A percentile compares a stretch with the other conserved stretches of the same genome.
Evolutionary conservation across 768 basidiomycete genomes (phyloP).

Genomic region (Obba rivulosa): DNA sequence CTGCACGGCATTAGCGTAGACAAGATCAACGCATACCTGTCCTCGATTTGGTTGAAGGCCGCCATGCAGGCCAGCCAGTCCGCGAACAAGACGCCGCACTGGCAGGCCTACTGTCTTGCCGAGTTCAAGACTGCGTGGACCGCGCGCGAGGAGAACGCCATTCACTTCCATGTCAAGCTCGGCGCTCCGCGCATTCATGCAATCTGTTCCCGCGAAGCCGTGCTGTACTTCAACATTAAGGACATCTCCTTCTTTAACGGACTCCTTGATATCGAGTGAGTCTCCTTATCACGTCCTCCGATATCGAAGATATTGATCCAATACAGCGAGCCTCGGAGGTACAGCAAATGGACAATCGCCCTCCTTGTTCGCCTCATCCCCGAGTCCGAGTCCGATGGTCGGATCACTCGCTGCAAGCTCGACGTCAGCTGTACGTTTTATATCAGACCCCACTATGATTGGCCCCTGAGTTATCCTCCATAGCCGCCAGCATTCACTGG

Average conservation of each 20-base stretch:
- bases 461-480: neutral
- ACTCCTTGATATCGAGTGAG: constrained; percentile 12
- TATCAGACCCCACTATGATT: too few species aligned
- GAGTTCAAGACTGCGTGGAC: constrained; percentile 20
- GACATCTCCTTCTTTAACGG: constrained; percentile 17
- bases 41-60: constrained; percentile 21
- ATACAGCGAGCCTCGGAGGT: neutral
- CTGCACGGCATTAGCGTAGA: constrained; percentile 18
- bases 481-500: constrained; percentile 10
- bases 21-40: constrained; percentile 22
- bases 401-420: constrained; percentile 17
- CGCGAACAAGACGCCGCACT: constrained; percentile 3
- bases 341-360: constrained; percentile 19
- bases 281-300: neutral
- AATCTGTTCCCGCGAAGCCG: constrained; percentile 23
- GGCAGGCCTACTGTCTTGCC: constrained; percentile 15
- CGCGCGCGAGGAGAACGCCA: constrained; percentile 8
- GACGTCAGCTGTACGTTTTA: constrained; percentile 19
- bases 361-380: constrained; percentile 21
- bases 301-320: neutral
- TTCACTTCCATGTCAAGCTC: constrained; percentile 19
- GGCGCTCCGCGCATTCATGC: constrained; percentile 22
- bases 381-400: constrained; percentile 14
- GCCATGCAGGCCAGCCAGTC: constrained; percentile 14
- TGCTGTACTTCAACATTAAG: constrained; percentile 21